Evolutionary conservation across 2,329 filamentous ascomycete species (phyloP), one percentile per base, ranked within the genome.

Genomic region (Rhytidhysteron rufulum): DNA sequence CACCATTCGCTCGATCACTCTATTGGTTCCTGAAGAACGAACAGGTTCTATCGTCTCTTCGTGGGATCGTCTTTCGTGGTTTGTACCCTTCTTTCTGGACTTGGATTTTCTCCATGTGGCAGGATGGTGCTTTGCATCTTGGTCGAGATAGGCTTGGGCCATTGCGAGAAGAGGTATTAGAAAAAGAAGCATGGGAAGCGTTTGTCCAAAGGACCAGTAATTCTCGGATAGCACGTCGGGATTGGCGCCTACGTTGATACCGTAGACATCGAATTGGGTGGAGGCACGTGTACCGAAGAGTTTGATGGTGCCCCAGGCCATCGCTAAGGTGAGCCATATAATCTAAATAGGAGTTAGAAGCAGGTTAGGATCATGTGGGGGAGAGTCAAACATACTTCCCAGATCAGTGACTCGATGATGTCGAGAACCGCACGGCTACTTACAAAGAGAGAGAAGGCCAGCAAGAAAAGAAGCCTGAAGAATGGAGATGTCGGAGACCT

Each of bases 281-380:
- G 43, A 32, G 7, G 37, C 18, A 4, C 53, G 44, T 4, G 54
- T 57, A 7, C 43, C 38, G 43, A 42, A 57, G 5, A 57, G 37
- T 39, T 55, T 55, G 37, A 57, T 54, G 2, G 52, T 49, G 7
- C 53, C 53, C 53, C 54, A 57, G 7, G 53, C 49, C 30, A 57
- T 55, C 20, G 54, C 52, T 20, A 54, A 54, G 2, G 43, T 13
- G 11, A 57, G 43, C 54, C 54, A 57, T 5, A 54, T 35, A 7
- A 57, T 53, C 40, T 57, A 47, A 3, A 48, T 33, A 15, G 18
- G 10, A 19, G n/a, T 10, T 33, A 29, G 8, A 29, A 29, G 25
- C n/a, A 9, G 8, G 25, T n/a, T 9, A 29, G n/a, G 9, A 9
- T 29, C 25, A n/a, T 8, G 8, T 29, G 25, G 8, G n/a, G n/a